Evolutionary conservation across 208 protist genomes (phyloP).

Genomic region (Acanthamoeba healyi): DNA sequence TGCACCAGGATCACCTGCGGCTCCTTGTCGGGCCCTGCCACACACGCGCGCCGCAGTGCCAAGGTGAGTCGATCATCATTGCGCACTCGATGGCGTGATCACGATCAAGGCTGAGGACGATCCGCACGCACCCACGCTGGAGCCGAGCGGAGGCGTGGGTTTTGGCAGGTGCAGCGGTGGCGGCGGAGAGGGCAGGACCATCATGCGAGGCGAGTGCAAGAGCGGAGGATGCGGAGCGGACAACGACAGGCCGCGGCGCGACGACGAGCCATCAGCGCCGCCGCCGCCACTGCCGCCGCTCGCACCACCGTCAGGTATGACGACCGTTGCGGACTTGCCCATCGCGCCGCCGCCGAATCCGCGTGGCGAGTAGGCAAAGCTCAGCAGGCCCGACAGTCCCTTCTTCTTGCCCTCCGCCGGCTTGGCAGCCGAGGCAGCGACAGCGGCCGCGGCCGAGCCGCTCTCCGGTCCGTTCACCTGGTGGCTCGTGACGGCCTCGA

Average conservation of each 20-base stretch:
- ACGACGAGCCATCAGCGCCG: not conserved
- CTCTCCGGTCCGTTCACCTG: no score
- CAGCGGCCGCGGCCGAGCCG: not conserved
- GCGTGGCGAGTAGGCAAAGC: constrained; percentile 16
- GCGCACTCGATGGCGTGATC: no score
- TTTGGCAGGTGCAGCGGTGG: constrained; percentile 18
- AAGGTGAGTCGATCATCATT: no score
- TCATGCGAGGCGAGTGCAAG: not conserved
- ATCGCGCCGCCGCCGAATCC: not conserved
- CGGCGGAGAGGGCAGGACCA: not conserved
- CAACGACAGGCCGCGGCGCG: not conserved
- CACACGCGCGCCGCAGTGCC: no score
- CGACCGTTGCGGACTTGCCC: not conserved
- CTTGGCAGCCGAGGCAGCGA: not conserved
- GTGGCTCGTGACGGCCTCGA: not conserved
- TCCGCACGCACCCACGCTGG: not conserved
- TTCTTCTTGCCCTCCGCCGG: not conserved
- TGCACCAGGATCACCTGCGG: not conserved
- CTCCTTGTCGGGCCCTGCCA: not conserved
- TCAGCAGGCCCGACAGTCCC: constrained; percentile 7
- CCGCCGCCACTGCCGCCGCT: not conserved
- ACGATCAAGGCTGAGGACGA: no score
- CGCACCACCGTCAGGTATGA: no score
- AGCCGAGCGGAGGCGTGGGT: not conserved
- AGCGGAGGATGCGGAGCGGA: not conserved